Evolutionary conservation across 305 asterid species (phyloP).

Genomic region (Petunia hybrid): DNA sequence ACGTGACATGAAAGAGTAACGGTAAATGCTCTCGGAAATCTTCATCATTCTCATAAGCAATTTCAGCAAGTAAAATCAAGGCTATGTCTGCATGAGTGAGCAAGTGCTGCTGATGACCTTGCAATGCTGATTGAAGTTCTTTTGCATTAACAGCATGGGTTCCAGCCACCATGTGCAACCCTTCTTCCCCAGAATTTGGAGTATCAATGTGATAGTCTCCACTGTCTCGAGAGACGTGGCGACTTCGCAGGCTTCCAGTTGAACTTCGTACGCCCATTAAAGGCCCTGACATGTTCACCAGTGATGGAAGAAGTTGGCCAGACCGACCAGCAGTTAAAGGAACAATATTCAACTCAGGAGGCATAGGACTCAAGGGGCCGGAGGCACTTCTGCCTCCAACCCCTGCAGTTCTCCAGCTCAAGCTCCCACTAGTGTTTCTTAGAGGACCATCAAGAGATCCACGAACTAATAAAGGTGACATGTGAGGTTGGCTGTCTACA

Average conservation of each 20-base stretch:
- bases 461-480: constrained; percentile 97
- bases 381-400: constrained; percentile 99
- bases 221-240: constrained; percentile 97
- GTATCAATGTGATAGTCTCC: constrained; percentile 97
- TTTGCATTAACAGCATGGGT: constrained; percentile 87
- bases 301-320: constrained; percentile 94
- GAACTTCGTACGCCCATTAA: constrained; percentile 97
- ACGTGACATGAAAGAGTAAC: constrained; percentile 94
- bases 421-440: constrained; percentile 96
- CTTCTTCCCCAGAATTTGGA: constrained; percentile 96
- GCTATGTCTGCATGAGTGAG: constrained; percentile 98
- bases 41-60: constrained; percentile 98
- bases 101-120: constrained; percentile 98
- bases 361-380: constrained; percentile 95
- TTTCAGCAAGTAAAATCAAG: constrained; percentile 90
- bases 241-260: constrained; percentile 97
- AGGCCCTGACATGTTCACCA: constrained; percentile 99
- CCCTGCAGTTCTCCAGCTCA: constrained; percentile 98
- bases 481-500: constrained; percentile 93
- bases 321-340: constrained; percentile 94
- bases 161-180: constrained; percentile 72
- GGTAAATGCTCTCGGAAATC: constrained; percentile 99
- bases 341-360: constrained; percentile 88
- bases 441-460: constrained; percentile 98
- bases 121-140: constrained; percentile 97